phyloP scores from a whole-genome alignment of 768 basidiomycete species.

The Mycena polygramma region DNA sequence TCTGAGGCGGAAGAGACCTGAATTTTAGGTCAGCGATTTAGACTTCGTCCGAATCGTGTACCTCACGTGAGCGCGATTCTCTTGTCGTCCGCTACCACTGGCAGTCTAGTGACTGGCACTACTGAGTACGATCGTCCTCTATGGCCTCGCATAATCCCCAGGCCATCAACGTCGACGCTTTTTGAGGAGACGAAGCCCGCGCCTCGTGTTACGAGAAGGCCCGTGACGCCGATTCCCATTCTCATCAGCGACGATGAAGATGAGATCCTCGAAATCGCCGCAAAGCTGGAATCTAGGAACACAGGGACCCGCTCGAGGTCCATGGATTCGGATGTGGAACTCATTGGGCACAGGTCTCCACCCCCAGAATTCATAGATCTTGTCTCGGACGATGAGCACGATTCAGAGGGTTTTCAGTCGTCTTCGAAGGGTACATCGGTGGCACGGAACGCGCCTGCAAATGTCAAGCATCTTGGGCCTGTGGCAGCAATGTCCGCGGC shows the following conservation, averaged over 20 bases:
- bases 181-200: not conserved
- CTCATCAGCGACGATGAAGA: conserved; percentile 28
- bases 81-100: no score
- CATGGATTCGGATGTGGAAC: not conserved
- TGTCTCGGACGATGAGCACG: conserved; percentile 33
- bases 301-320: conserved; percentile 8
- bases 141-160: no score
- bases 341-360: not conserved
- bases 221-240: not conserved
- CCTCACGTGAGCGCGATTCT: no score
- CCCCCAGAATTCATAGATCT: conserved; percentile 9
- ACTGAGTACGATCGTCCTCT: no score
- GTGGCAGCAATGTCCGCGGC: not conserved
- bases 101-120: no score
- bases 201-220: not conserved
- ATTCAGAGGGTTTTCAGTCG: not conserved
- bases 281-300: conserved; percentile 2
- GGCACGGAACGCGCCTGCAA: not conserved
- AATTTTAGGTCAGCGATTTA: no score
- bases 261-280: conserved; percentile 1
- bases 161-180: not conserved
- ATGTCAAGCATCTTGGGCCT: not conserved
- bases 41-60: no score
- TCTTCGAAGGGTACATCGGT: not conserved
- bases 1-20: no score